phyloP scores from a whole-genome alignment of 176 grass and related monocot genomes.

The Miscanthus lutarioriparius region DNA sequence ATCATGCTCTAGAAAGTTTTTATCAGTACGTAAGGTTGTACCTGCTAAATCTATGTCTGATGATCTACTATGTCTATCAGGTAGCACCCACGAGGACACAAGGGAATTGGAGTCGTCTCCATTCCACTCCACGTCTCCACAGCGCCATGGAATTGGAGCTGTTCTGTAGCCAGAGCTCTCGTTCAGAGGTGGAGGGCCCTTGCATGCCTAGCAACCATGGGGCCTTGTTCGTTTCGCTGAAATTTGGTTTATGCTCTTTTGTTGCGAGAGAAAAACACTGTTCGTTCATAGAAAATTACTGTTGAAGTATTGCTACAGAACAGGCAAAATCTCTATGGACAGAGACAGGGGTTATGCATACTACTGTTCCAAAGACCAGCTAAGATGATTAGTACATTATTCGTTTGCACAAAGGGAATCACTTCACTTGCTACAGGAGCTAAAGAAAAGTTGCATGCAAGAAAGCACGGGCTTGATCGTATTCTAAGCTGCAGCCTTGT shows the following conservation, averaged over 20 bases:
- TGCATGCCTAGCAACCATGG: background rate
- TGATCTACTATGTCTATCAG: no score
- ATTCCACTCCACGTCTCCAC: constrained; percentile 5
- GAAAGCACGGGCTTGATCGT: background rate
- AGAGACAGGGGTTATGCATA: constrained; percentile 7
- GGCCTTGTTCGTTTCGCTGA: no score
- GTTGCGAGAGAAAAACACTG: no score
- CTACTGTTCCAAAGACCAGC: background rate
- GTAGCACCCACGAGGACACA: no score
- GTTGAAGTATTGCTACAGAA: no score
- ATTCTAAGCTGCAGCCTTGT: constrained; percentile 31
- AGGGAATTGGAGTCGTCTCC: no score
- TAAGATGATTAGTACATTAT: constrained; percentile 35
- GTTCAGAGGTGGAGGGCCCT: background rate
- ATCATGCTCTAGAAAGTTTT: no score
- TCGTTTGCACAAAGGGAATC: constrained; percentile 34
- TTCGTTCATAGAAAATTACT: no score
- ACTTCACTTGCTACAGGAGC: constrained; percentile 24
- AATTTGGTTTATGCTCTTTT: no score
- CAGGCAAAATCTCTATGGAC: no score
- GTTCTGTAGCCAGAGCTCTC: constrained; percentile 15
- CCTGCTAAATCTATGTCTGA: no score
- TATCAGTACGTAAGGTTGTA: no score
- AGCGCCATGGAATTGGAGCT: constrained; percentile 2
- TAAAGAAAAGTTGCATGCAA: background rate